These are phyloP conservation scores for Spathaspora sp. DNA, from an alignment of 1,139 yeast species.

Conservation along the genomic window DNA sequence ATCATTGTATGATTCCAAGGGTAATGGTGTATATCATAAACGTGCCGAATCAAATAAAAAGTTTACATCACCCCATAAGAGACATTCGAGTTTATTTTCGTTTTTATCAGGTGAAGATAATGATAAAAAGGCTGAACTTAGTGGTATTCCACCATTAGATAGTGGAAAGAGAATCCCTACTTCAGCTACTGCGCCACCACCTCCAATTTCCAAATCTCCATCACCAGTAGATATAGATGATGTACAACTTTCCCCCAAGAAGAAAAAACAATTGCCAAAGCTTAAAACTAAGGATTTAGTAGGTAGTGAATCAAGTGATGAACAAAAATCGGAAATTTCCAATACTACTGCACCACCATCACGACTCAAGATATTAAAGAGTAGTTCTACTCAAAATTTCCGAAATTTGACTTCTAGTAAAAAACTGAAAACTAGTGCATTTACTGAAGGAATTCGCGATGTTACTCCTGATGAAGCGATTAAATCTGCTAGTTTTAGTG, in stretches of 20 bases:
- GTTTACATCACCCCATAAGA: constrained; percentile 28
- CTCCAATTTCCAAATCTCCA: neutral
- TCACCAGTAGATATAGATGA: constrained; percentile 31
- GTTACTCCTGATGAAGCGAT: constrained; percentile 79
- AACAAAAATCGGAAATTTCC: neutral
- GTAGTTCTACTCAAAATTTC: constrained; percentile 47
- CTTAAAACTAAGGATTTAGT: neutral
- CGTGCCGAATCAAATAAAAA: constrained; percentile 24
- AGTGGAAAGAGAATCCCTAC: neutral
- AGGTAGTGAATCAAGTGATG: neutral
- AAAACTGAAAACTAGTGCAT: constrained; percentile 82
- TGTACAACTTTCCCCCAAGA: constrained; percentile 37
- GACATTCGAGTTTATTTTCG: constrained; percentile 50
- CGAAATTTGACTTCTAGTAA: constrained; percentile 41
- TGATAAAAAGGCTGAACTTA: neutral
- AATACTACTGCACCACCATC: neutral
- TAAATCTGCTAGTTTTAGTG: constrained; percentile 73
- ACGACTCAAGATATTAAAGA: constrained; percentile 41
- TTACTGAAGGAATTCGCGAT: constrained; percentile 83
- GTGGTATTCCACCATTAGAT: neutral
- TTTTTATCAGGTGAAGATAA: constrained; percentile 33
- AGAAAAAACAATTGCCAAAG: constrained; percentile 25
- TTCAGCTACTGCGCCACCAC: neutral
- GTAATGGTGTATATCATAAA: neutral
- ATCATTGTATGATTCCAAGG: constrained; percentile 36